These are phyloP conservation scores for Curvularia eragrostidis DNA, from an alignment of 2,329 filamentous ascomycete species.

Conservation along the genomic window DNA sequence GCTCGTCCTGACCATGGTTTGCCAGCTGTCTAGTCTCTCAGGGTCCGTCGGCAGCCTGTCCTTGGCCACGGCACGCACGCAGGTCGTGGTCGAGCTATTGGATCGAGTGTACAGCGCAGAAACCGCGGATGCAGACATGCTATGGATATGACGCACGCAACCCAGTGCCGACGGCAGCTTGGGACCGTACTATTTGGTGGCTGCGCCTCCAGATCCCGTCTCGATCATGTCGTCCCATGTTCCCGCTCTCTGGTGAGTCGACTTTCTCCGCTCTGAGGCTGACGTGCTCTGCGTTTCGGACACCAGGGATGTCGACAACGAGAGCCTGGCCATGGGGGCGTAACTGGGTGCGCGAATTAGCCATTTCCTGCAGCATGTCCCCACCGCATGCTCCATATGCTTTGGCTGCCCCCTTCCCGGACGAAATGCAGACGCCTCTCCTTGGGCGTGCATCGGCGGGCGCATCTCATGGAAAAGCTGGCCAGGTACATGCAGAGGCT, in stretches of 20 bases:
- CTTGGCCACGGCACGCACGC: constrained; percentile 23
- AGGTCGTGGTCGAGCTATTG: constrained; percentile 21
- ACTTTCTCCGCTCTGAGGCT: constrained; percentile 34
- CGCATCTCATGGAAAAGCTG: constrained; percentile 20
- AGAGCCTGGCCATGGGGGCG: constrained; percentile 10
- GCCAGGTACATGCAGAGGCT: constrained; percentile 15
- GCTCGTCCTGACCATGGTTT: constrained; percentile 6
- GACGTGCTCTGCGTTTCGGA: constrained; percentile 43
- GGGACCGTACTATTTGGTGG: constrained; percentile 29
- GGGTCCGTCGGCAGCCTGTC: constrained; percentile 13
- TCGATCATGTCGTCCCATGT: constrained; percentile 35
- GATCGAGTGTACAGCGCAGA: constrained; percentile 16
- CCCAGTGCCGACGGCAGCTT: constrained; percentile 11
- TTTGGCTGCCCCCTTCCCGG: not conserved
- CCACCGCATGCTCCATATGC: constrained; percentile 6
- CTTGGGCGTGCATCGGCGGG: not conserved
- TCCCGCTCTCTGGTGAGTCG: constrained; percentile 16
- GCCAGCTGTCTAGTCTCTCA: constrained; percentile 10
- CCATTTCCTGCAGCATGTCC: constrained; percentile 18
- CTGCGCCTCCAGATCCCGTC: constrained; percentile 10
- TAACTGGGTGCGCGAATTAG: constrained; percentile 17
- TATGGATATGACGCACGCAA: not conserved
- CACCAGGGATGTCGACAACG: constrained; percentile 29
- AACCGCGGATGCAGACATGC: constrained; percentile 22
- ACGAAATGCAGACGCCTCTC: not conserved